These are phyloP conservation scores for Tricholoma matsutake DNA, from an alignment of 768 basidiomycete species.

Conservation along the genomic window DNA sequence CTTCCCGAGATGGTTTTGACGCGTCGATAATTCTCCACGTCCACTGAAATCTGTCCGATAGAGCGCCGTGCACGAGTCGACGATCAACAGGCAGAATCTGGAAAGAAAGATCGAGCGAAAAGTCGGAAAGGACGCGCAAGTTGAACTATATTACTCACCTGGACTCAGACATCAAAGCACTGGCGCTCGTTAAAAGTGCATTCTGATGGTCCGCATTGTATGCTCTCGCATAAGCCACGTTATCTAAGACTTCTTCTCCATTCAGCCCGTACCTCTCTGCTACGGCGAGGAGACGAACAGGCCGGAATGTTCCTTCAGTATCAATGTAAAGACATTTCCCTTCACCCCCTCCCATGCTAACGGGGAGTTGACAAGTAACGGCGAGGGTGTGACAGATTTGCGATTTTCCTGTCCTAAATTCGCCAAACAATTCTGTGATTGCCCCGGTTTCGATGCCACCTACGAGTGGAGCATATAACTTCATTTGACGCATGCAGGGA, in stretches of 20 bases:
- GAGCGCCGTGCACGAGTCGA: slow-evolving; percentile 93
- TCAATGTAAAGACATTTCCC: slow-evolving; percentile 99
- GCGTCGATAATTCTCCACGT: slow-evolving; percentile 90
- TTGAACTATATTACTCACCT: slow-evolving; percentile 51
- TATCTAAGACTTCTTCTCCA: slow-evolving; percentile 97
- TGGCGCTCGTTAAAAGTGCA: slow-evolving; percentile 83
- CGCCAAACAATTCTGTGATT: slow-evolving; percentile 97
- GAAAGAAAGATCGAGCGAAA: slow-evolving; percentile 3
- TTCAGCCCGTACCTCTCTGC: slow-evolving; percentile 96
- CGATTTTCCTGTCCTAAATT: slow-evolving; percentile 98
- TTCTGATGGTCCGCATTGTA: slow-evolving; percentile 99
- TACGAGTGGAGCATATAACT: slow-evolving; percentile 24
- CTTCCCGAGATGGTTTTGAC: slow-evolving; percentile 94
- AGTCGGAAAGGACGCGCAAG: not conserved
- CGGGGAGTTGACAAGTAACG: slow-evolving; percentile 96
- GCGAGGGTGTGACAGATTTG: slow-evolving; percentile 98
- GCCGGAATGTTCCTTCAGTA: slow-evolving; percentile 98
- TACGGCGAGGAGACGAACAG: slow-evolving; percentile 88
- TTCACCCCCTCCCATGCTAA: slow-evolving; percentile 97
- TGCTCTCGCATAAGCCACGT: slow-evolving; percentile 96
- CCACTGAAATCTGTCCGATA: slow-evolving; percentile 97
- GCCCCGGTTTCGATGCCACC: slow-evolving; percentile 98
- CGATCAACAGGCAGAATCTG: slow-evolving; percentile 94
- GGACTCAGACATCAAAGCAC: slow-evolving; percentile 99
- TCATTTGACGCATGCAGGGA: slow-evolving; percentile 6